Base-by-base conservation (phyloP, 2,329 filamentous ascomycete genomes). In the Herpotrichia juniperi region DNA sequence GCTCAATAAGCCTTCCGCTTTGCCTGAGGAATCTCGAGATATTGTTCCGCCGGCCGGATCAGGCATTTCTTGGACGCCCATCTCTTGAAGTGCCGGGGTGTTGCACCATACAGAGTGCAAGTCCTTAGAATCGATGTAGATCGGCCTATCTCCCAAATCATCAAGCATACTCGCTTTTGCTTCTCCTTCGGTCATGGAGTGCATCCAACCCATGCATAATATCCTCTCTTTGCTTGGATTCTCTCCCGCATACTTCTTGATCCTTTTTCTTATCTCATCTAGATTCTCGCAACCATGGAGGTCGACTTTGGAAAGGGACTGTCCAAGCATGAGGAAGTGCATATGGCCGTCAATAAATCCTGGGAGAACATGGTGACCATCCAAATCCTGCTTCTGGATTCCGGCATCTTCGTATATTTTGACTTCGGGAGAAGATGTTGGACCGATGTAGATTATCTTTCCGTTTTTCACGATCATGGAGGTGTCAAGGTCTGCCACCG, bases 321-420 rank as follows among this genome's bases (percentile, higher is more conserved):
- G 79, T 2, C 82, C 82, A 22, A 84, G 76, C 42, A 82, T 75
- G 35, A 84, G 73, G 11, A 85, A 74, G 64, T 85, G 83, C 73
- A 83, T 81, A 61, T 85, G 83, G 0, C 80, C 82, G 57, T 85
- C 83, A 44, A 85, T 77, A 62, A 84, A 84, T 5, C 81, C 80
- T 0, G 83, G 82, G 1, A 85, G 67, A 6, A 84, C 72, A 30
- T 76, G 64, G 10, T 63, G 66, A 14, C 69, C 61, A 2, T 71
- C 42, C 4, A 81, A 61, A 52, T 80, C 74, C 9, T 61, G 61
- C 14, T 48, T 66, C 34, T 11, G 62, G 26, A 46, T 51, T 46
- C 51, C 56, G 12, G 67, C 49, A 16, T 62, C 42, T 16, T 42
- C 57, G 19, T 68, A 67, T 1, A 58, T 56, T 43, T 75, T 61